phyloP scores from a whole-genome alignment of 805 yeast genomes.

The Candida pseudoglaebosa region DNA sequence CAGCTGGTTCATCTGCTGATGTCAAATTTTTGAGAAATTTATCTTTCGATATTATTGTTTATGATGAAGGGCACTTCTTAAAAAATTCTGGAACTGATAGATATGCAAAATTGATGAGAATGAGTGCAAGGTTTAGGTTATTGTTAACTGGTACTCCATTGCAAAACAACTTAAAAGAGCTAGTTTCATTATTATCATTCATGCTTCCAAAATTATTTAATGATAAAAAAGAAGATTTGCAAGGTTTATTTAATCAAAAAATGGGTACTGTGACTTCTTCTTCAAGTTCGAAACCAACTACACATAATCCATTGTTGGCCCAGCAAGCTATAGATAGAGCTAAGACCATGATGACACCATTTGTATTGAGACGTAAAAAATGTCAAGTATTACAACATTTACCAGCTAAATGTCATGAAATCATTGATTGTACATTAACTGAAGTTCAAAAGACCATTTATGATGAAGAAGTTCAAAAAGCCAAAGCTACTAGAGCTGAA shows the following conservation, averaged over 20 bases:
- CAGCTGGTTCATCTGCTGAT: slow-evolving; percentile 83
- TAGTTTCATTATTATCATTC: slow-evolving; percentile 85
- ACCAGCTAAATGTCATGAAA: slow-evolving; percentile 68
- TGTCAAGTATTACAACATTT: slow-evolving; percentile 87
- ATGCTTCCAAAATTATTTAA: slow-evolving; percentile 81
- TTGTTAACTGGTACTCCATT: slow-evolving; percentile 95
- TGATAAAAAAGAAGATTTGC: slow-evolving; percentile 77
- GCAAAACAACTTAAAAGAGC: slow-evolving; percentile 87
- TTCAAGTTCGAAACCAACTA: slow-evolving; percentile 26
- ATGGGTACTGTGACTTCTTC: slow-evolving; percentile 40
- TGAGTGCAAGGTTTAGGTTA: slow-evolving; percentile 79
- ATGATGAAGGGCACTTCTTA: slow-evolving; percentile 97
- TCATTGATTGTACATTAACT: slow-evolving; percentile 63
- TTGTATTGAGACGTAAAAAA: slow-evolving; percentile 87
- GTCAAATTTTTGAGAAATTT: slow-evolving; percentile 70
- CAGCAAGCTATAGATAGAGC: slow-evolving; percentile 92
- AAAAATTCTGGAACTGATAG: slow-evolving; percentile 88
- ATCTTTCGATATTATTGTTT: slow-evolving; percentile 82
- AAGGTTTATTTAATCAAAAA: slow-evolving; percentile 80
- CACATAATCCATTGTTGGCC: slow-evolving; percentile 76
- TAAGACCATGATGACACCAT: slow-evolving; percentile 97
- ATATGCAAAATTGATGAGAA: slow-evolving; percentile 78
- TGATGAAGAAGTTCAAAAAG: slow-evolving; percentile 49
- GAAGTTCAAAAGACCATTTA: slow-evolving; percentile 57
- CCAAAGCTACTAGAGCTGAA: slow-evolving; percentile 37